A percentile compares a stretch with the other conserved stretches of the same genome.
Conservation (phyloP, 306 rosid species). For the Psophocarpus tetragonolobus region DNA sequence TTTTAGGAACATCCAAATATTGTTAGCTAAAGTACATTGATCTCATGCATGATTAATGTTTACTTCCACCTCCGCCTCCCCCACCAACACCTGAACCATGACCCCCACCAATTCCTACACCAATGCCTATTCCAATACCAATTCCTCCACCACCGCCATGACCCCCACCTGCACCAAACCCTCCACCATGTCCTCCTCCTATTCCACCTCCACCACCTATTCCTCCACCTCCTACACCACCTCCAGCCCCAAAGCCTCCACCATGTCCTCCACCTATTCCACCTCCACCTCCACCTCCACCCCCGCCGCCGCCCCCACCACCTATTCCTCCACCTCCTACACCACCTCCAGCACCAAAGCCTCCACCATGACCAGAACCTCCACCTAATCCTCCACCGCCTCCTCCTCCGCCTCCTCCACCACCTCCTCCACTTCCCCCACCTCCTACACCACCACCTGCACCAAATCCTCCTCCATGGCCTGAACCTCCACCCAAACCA, state of each 20-base stretch:
- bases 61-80: conserved; percentile 45
- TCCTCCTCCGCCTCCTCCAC: conserved; percentile 36
- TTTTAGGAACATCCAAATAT: background rate
- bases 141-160: conserved; percentile 47
- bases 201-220: conserved; percentile 28
- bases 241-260: conserved; percentile 48
- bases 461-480: conserved; percentile 53
- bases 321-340: conserved; percentile 25
- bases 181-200: conserved; percentile 54
- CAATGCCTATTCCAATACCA: conserved; percentile 53
- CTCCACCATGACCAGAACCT: conserved; percentile 46
- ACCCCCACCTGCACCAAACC: conserved; percentile 39
- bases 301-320: conserved; percentile 40
- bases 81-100: conserved; percentile 45
- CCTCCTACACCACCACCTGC: conserved; percentile 54
- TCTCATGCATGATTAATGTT: conserved; percentile 27
- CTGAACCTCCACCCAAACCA: conserved; percentile 53
- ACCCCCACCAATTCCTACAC: conserved; percentile 52
- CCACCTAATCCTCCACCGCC: conserved; percentile 42
- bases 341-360: conserved; percentile 52
- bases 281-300: conserved; percentile 26
- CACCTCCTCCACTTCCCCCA: conserved; percentile 42
- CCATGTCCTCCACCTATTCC: conserved; percentile 48
- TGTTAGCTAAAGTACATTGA: background rate
- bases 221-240: conserved; percentile 39